phyloP scores from a whole-genome alignment of 805 yeast genomes.

The Suhomyces sp. region DNA sequence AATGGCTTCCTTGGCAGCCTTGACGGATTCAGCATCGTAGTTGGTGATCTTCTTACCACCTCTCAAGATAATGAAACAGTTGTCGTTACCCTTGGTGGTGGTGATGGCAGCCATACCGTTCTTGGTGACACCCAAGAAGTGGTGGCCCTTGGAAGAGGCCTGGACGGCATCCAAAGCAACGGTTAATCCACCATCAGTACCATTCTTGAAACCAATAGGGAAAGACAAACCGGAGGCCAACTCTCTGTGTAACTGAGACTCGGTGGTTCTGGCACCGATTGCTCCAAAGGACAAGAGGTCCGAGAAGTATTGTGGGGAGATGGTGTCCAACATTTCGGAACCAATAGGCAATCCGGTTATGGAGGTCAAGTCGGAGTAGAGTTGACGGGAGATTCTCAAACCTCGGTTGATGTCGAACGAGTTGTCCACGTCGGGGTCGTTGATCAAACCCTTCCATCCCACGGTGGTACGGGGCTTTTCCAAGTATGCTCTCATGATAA shows the following conservation, averaged over 20 bases:
- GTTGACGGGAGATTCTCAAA: constrained; percentile 77
- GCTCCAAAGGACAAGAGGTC: constrained; percentile 95
- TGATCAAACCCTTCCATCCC: constrained; percentile 98
- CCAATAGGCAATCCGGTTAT: constrained; percentile 83
- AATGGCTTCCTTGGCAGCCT: constrained; percentile 68
- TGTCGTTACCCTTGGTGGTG: constrained; percentile 91
- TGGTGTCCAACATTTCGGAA: constrained; percentile 96
- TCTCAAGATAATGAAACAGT: constrained; percentile 91
- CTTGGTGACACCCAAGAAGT: constrained; percentile 96
- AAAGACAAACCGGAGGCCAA: constrained; percentile 96
- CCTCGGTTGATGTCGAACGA: constrained; percentile 96
- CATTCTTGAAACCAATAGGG: constrained; percentile 98
- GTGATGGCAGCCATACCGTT: constrained; percentile 97
- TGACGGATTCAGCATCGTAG: constrained; percentile 78
- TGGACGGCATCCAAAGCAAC: constrained; percentile 94
- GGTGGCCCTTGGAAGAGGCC: constrained; percentile 91
- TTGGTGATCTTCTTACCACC: constrained; percentile 96
- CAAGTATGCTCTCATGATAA: constrained; percentile 95
- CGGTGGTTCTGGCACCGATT: constrained; percentile 98
- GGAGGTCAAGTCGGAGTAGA: constrained; percentile 78
- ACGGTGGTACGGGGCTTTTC: constrained; percentile 99
- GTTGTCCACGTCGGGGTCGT: constrained; percentile 93
- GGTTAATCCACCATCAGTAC: constrained; percentile 91
- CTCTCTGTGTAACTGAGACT: constrained; percentile 96
- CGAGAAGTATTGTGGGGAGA: constrained; percentile 91